Evolutionary conservation across 345 rosid genomes (phyloP), one percentile per base, ranked within the genome.

Genomic region (Citrus sp.): DNA sequence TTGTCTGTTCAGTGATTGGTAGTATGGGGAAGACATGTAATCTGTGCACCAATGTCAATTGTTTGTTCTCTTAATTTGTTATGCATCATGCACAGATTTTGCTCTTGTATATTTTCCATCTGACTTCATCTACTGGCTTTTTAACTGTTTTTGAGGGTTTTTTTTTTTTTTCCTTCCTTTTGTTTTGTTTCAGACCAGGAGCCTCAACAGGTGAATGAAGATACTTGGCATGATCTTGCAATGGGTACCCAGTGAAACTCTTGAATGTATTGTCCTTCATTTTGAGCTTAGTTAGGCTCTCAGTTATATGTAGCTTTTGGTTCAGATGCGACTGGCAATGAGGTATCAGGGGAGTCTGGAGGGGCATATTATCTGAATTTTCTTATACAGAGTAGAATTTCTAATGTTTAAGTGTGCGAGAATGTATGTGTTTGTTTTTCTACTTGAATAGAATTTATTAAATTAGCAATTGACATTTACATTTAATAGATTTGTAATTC

Each of bases 141-240:
- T 7, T 64, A 28, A 63, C 56, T 51, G 56, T 5, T 18, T 18
- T 51, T 51, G 19, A 67, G 28, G 2, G 38, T 37, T 7, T 38
- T 38, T 7, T 7, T n/a, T n/a, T n/a, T 38, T 38, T 18, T 34
- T 7, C 37, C 37, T 34, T 34, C 37, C 37, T 49, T 13, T 61
- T 12, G 21, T 12, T 1, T 37, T 58, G 21, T 85, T 84, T 56
- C 88, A 95, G 98, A 89, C 85, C 97, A 89, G 59, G 97, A 89
- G 85, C 71, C 90, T 82, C 95, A 89, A 67, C 95, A 82, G 69
- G 84, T 70, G 42, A 90, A 88, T 78, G 87, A 79, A 59, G 95
- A 95, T 71, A 74, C 87, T 70, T 95, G 98, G 98, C 97, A 83
- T 75, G 98, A 95, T 68, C 98, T 93, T 72, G 98, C 94, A 28